A percentile compares a stretch with the other conserved stretches of the same genome.
Evolutionary conservation across 1,139 yeast species (phyloP).

Genomic region (Magnusiomyces tetraspermus): DNA sequence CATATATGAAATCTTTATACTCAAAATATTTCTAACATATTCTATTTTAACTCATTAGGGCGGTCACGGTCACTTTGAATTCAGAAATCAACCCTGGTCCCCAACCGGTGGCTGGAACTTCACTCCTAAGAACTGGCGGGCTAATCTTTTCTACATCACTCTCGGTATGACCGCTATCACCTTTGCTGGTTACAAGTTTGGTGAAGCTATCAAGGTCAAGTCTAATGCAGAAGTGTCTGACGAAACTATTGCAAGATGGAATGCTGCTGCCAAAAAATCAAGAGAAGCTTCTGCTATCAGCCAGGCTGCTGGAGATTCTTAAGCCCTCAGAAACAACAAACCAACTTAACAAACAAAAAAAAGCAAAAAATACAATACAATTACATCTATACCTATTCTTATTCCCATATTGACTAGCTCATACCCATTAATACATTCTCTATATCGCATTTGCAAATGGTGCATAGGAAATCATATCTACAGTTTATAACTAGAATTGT

Average conservation of each 20-base stretch:
- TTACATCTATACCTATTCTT: too few species aligned
- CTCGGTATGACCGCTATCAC: conserved; percentile 30
- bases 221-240: conserved; percentile 28
- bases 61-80: conserved; percentile 1
- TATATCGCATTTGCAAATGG: too few species aligned
- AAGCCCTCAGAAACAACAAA: background rate
- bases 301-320: conserved; percentile 16
- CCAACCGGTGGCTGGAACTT: conserved; percentile 40
- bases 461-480: too few species aligned
- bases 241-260: conserved; percentile 33
- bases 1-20: too few species aligned
- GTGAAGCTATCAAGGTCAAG: conserved; percentile 26
- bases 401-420: too few species aligned
- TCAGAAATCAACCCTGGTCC: conserved; percentile 29
- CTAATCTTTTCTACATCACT: conserved; percentile 30
- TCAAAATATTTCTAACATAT: too few species aligned
- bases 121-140: conserved; percentile 36
- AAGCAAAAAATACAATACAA: too few species aligned
- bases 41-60: too few species aligned
- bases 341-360: too few species aligned
- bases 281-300: conserved; percentile 26
- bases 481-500: too few species aligned
- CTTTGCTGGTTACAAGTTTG: conserved; percentile 25
- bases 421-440: too few species aligned
- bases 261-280: conserved; percentile 34